Evolutionary conservation across 176 grass and related monocot species (phyloP).

Genomic region (Avena sativa): DNA sequence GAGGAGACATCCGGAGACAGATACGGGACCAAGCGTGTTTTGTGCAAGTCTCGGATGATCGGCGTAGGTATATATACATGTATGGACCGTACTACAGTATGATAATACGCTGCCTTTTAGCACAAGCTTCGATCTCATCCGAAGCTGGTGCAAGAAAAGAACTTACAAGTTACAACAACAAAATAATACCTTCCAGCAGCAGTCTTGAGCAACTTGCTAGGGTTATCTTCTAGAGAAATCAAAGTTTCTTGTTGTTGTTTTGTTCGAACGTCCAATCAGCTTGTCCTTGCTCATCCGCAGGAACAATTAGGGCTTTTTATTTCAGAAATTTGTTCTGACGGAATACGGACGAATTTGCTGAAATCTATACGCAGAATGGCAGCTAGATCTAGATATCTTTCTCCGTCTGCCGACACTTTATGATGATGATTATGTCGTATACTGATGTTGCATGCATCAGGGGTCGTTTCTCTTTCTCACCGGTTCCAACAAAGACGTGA

Average conservation of each 20-base stretch:
- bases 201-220: not conserved
- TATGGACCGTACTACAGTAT: slow-evolving; percentile 13
- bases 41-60: not conserved
- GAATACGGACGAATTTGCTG: not conserved
- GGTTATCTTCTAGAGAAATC: not conserved
- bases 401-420: slow-evolving; percentile 44
- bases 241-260: not conserved
- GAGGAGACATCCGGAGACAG: slow-evolving; percentile 13
- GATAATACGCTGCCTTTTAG: slow-evolving; percentile 30
- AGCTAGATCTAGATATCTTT: slow-evolving; percentile 10
- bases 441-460: slow-evolving; percentile 42
- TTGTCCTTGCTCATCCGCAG: not conserved
- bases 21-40: slow-evolving; percentile 33
- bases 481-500: slow-evolving; percentile 29
- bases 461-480: slow-evolving; percentile 31
- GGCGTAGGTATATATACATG: slow-evolving; percentile 37
- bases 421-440: slow-evolving; percentile 19
- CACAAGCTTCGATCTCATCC: slow-evolving; percentile 14
- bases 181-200: slow-evolving; percentile 2
- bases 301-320: not conserved
- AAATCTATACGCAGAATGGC: slow-evolving; percentile 3
- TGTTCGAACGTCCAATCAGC: slow-evolving; percentile 33
- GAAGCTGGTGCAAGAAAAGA: slow-evolving; percentile 34
- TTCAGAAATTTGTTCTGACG: not conserved
- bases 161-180: slow-evolving; percentile 10